These are phyloP conservation scores for Elaeis oleifera DNA, from an alignment of 202 grass and related monocot genomes.

Conservation along the genomic window DNA sequence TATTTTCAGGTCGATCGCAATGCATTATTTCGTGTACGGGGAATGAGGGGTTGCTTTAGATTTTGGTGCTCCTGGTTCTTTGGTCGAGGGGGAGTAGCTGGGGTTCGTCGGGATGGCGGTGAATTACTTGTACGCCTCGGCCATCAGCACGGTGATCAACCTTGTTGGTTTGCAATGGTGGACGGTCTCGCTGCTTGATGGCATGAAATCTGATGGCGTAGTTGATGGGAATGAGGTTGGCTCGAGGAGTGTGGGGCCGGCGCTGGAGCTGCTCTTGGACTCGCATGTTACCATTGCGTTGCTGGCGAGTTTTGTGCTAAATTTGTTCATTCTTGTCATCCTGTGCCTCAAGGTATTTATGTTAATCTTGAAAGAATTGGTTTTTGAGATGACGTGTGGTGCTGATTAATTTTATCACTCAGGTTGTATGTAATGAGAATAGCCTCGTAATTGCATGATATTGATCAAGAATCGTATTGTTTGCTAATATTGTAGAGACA, in stretches of 20 bases:
- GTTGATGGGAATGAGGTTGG: neutral
- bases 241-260: neutral
- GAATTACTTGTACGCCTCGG: slow-evolving; percentile 58
- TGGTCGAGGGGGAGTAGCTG: slow-evolving; percentile 3
- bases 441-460: too few relatives aligned
- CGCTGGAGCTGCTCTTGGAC: slow-evolving; percentile 32
- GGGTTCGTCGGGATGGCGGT: slow-evolving; percentile 36
- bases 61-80: neutral
- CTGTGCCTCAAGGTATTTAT: slow-evolving; percentile 50
- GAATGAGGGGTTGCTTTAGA: neutral
- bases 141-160: slow-evolving; percentile 42
- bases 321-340: slow-evolving; percentile 40
- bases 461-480: too few relatives aligned
- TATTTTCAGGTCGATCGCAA: neutral
- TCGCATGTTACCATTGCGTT: slow-evolving; percentile 53
- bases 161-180: slow-evolving; percentile 58
- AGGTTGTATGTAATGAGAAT: too few relatives aligned
- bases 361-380: too few relatives aligned
- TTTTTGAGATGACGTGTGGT: too few relatives aligned
- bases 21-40: neutral
- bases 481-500: too few relatives aligned
- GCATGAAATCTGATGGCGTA: slow-evolving; percentile 18
- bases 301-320: slow-evolving; percentile 48
- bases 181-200: slow-evolving; percentile 49
- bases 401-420: too few relatives aligned